Base-by-base conservation (phyloP, 805 yeast genomes). In the Myxozyma nipponensis region DNA sequence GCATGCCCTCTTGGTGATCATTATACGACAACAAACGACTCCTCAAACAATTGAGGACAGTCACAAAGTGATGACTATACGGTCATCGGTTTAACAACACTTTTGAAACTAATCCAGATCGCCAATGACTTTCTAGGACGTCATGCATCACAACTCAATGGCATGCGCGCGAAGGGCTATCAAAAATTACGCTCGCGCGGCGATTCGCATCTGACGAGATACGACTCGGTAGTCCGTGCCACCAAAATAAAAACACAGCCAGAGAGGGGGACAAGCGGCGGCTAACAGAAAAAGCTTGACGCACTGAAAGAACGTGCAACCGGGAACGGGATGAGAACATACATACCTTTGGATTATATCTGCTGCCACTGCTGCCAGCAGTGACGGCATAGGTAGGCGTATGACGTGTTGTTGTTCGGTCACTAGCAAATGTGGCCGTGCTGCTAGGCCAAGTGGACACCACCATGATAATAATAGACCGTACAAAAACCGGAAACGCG, bases 381-480 rank as follows among this genome's bases (percentile, higher is more conserved):
- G 38, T 26, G 4, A 50, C 50, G 6, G 45, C 42, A 37, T 47
- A 50, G 6, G 52, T 55, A 9, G 48, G 53, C 23, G 52, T 50
- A 30, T 53, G 49, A 10, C 51, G 38, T 3, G 51, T 32, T 10
- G 55, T 21, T 32, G 49, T 49, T 15, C 41, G 3, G 47, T 53
- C 57, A 23, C 43, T 38, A 10, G 44, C 21, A 32, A 53, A 43
- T 10, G 55, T 53, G 36, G 57, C 45, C 42, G 28, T 34, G 32
- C n/a, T 30, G 5, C 44, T 44, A 7, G 38, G 48, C 57, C 57
- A 53, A 9, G 57, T 50, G 19, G 46, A 34, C 35, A 53, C 54
- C 24, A 53, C 57, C 57, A 53, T 53, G 15, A 23, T 30, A 22
- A 3, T 15, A 5, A 7, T 6, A 13, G 21, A 6, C 18, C 6